phyloP scores from a whole-genome alignment of 192 early-diverging fungal genomes.

The Linderina pennispora region DNA sequence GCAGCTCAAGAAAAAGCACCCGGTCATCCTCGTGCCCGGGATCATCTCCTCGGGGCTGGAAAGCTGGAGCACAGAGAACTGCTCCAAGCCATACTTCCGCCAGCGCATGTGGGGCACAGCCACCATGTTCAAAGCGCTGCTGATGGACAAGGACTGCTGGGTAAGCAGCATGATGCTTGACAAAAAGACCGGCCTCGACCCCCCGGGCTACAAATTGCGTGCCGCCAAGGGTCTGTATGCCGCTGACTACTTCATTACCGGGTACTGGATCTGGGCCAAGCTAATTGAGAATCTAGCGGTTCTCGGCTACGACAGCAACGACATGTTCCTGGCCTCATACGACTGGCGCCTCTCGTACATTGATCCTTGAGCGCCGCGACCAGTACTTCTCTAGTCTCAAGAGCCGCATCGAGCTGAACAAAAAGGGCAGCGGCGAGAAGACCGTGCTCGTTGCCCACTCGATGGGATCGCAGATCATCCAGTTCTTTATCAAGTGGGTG shows the following conservation, averaged over 20 bases:
- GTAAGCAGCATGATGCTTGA: slow-evolving; percentile 77
- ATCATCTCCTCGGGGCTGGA: slow-evolving; percentile 85
- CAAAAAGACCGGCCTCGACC: slow-evolving; percentile 76
- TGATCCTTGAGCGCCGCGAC: slow-evolving; percentile 77
- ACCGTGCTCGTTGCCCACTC: slow-evolving; percentile 50
- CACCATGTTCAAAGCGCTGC: slow-evolving; percentile 77
- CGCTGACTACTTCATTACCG: slow-evolving; percentile 84
- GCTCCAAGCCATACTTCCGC: slow-evolving; percentile 77
- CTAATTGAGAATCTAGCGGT: slow-evolving; percentile 76
- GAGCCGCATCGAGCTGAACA: slow-evolving; percentile 56
- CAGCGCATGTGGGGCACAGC: slow-evolving; percentile 82
- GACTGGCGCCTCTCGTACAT: slow-evolving; percentile 81
- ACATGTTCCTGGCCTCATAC: slow-evolving; percentile 81
- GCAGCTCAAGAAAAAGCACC: slow-evolving; percentile 29
- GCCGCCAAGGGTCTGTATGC: slow-evolving; percentile 84
- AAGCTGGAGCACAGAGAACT: slow-evolving; percentile 76
- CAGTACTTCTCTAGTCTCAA: slow-evolving; percentile 77
- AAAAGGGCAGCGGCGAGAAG: slow-evolving; percentile 47
- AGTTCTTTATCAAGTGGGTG: slow-evolving; percentile 88
- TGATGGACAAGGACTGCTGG: slow-evolving; percentile 88
- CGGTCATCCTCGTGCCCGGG: slow-evolving; percentile 80
- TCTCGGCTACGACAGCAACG: slow-evolving; percentile 80
- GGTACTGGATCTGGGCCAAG: slow-evolving; percentile 90
- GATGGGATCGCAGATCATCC: slow-evolving; percentile 58
- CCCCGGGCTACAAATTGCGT: slow-evolving; percentile 70